phyloP scores from a whole-genome alignment of 176 grass and related monocot species.

The Phyllostachys edulis region DNA sequence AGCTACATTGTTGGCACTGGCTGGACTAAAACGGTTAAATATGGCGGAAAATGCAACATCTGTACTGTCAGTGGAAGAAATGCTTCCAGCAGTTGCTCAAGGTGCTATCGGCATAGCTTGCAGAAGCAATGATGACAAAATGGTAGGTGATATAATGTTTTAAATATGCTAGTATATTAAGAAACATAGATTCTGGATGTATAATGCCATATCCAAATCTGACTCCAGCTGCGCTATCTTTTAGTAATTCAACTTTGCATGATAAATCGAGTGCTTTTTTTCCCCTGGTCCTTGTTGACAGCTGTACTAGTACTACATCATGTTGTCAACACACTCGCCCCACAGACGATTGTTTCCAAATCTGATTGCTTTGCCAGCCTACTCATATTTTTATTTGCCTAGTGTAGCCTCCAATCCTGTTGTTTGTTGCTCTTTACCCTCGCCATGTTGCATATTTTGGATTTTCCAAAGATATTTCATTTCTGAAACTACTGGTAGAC shows the following conservation, averaged over 20 bases:
- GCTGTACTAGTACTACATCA: background rate
- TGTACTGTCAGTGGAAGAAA: conserved; percentile 82
- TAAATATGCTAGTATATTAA: conserved; percentile 16
- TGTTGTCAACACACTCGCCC: conserved; percentile 12
- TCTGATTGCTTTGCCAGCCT: background rate
- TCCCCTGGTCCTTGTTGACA: background rate
- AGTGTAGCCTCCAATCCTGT: background rate
- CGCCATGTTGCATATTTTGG: background rate
- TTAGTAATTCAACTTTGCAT: background rate
- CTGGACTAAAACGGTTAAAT: conserved; percentile 84
- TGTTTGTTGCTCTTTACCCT: conserved; percentile 19
- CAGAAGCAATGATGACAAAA: conserved; percentile 91
- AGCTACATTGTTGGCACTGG: conserved; percentile 86
- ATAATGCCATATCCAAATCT: conserved; percentile 23
- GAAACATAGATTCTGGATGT: background rate
- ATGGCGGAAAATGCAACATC: conserved; percentile 74
- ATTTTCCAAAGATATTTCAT: background rate
- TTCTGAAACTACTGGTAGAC: background rate
- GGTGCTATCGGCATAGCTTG: conserved; percentile 99
- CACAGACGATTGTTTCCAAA: background rate
- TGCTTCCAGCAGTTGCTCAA: conserved; percentile 99
- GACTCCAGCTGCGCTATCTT: background rate
- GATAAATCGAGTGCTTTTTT: background rate
- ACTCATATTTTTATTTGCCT: conserved; percentile 9
- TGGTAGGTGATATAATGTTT: conserved; percentile 55